These are phyloP conservation scores for Pseudogymnoascus sp. DNA, from an alignment of 2,329 filamentous ascomycete species.

Conservation along the genomic window DNA sequence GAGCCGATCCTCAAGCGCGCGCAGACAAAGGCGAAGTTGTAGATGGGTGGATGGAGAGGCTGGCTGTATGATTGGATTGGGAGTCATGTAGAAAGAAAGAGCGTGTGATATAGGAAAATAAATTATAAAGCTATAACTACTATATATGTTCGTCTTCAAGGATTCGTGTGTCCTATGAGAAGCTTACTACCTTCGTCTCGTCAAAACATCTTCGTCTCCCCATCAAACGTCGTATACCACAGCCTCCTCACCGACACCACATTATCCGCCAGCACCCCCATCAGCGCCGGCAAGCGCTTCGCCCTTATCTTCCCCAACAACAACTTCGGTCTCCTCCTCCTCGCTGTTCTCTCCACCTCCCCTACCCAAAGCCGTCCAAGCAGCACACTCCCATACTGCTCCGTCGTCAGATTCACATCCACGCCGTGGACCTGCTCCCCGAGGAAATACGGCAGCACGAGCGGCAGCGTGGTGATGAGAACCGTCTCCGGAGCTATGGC, in stretches of 20 bases:
- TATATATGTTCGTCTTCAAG: not conserved
- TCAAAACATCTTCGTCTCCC: not conserved
- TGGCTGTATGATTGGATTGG: not conserved
- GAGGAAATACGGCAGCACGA: not conserved
- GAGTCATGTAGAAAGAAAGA: not conserved
- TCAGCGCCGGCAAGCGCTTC: not conserved
- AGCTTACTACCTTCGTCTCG: not conserved
- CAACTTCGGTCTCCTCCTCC: not conserved
- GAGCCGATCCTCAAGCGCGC: conserved; percentile 88
- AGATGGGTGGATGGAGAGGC: conserved; percentile 28
- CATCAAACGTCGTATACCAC: not conserved
- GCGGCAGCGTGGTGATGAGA: not conserved
- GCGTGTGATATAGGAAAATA: not conserved
- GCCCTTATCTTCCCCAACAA: not conserved
- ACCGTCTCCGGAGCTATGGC: not conserved
- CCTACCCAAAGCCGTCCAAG: not conserved
- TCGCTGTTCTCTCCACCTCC: not conserved
- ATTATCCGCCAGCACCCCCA: not conserved
- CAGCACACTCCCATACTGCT: not conserved
- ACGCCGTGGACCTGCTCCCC: not conserved
- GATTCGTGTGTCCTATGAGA: not conserved
- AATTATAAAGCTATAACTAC: not conserved
- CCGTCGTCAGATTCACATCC: not conserved
- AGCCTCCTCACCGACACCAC: not conserved
- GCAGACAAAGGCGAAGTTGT: conserved; percentile 76